Conservation (phyloP, 495 filamentous ascomycete genomes). For the Xylaria cubensis region DNA sequence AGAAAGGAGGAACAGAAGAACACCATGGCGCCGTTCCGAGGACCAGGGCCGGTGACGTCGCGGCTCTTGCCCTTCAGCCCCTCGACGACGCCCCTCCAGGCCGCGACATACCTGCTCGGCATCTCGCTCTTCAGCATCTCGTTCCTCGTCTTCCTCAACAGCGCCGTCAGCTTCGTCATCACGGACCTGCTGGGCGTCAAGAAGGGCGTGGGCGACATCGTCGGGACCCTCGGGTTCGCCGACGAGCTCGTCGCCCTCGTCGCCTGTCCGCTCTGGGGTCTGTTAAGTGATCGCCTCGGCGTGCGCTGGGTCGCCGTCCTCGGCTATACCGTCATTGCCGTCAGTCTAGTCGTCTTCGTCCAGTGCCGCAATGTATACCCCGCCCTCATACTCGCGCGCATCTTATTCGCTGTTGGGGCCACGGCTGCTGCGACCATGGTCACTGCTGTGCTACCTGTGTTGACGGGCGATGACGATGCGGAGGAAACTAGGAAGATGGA, state of each 20-base stretch:
- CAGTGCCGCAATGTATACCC: constrained; percentile 89
- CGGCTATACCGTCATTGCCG: constrained; percentile 80
- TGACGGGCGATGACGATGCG: constrained; percentile 62
- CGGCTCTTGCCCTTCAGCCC: constrained; percentile 61
- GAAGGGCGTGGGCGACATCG: constrained; percentile 81
- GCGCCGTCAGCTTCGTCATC: constrained; percentile 90
- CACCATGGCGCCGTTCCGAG: constrained; percentile 28
- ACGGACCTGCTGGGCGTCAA: constrained; percentile 84
- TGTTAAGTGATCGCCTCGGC: constrained; percentile 87
- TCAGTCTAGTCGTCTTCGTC: constrained; percentile 80
- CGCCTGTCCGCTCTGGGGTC: constrained; percentile 90
- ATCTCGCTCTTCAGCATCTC: constrained; percentile 95
- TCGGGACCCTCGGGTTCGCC: constrained; percentile 93
- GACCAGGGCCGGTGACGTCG: constrained; percentile 45
- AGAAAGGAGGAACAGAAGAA: background rate
- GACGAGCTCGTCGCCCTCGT: constrained; percentile 92
- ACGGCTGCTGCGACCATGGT: constrained; percentile 96
- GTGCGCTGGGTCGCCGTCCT: constrained; percentile 79
- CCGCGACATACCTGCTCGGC: constrained; percentile 81
- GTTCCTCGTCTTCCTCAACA: constrained; percentile 97
- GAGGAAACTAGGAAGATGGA: constrained; percentile 33
- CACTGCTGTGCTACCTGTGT: constrained; percentile 87
- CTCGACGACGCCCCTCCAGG: constrained; percentile 72
- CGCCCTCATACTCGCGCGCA: constrained; percentile 81
- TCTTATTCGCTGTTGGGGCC: constrained; percentile 89